Percentiles rank a stretch among this genome's conserved stretches.
Conservation (phyloP, 2,329 filamentous ascomycete species). For the Sordariomycetes sp. region DNA sequence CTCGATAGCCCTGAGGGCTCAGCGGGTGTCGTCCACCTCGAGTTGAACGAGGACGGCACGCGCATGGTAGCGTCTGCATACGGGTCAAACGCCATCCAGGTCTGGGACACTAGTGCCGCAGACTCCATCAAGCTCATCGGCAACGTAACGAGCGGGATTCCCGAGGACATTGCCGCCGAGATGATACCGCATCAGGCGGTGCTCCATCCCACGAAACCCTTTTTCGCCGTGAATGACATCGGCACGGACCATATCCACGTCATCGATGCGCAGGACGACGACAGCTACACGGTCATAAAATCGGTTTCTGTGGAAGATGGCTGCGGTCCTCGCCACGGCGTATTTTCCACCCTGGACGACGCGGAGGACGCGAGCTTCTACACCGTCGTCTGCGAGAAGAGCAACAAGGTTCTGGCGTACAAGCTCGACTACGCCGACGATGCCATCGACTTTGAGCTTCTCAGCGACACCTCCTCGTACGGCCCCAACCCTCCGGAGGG, state of each 20-base stretch:
- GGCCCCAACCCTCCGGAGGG: constrained; percentile 18
- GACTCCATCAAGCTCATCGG: constrained; percentile 21
- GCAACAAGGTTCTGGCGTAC: constrained; percentile 9
- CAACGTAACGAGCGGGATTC: no score
- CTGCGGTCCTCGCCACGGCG: constrained; percentile 37
- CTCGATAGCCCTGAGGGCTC: constrained; percentile 22
- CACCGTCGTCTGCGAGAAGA: constrained; percentile 9
- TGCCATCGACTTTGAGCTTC: constrained; percentile 21
- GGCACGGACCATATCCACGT: constrained; percentile 36
- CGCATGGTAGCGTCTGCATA: constrained; percentile 34
- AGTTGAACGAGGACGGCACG: constrained; percentile 30
- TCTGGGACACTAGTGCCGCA: constrained; percentile 27
- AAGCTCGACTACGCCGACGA: constrained; percentile 22
- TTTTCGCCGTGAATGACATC: constrained; percentile 36
- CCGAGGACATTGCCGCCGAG: background rate
- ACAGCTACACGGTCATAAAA: constrained; percentile 25
- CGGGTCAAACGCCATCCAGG: constrained; percentile 27
- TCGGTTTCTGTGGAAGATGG: constrained; percentile 23
- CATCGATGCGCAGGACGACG: constrained; percentile 30
- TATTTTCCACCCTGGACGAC: constrained; percentile 3
- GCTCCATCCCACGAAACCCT: constrained; percentile 17
- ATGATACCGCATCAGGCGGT: constrained; percentile 7
- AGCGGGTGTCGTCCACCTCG: constrained; percentile 34
- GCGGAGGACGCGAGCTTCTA: constrained; percentile 5
- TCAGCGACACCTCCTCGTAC: constrained; percentile 29